phyloP scores from a whole-genome alignment of 768 basidiomycete species.

The Pholiota molesta region DNA sequence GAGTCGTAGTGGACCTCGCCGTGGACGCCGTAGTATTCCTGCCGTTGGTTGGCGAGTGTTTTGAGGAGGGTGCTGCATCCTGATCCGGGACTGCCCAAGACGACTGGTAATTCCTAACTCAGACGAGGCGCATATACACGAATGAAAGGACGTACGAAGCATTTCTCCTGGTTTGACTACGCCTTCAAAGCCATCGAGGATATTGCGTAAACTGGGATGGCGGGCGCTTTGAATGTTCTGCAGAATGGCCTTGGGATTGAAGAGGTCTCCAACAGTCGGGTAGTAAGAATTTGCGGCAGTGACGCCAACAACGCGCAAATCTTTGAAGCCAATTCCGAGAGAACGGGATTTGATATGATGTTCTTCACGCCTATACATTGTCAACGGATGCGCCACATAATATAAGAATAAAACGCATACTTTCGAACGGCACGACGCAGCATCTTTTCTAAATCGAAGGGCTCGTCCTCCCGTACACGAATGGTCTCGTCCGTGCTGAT shows the following conservation, averaged over 20 bases:
- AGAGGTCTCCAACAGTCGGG: conserved; percentile 60
- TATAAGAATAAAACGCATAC: conserved; percentile 25
- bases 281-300: conserved; percentile 57
- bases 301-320: conserved; percentile 63
- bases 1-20: conserved; percentile 82
- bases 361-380: conserved; percentile 42
- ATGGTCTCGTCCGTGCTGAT: conserved; percentile 30
- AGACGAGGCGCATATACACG: conserved; percentile 31
- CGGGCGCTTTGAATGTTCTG: conserved; percentile 48
- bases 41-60: conserved; percentile 72
- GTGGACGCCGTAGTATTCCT: conserved; percentile 66
- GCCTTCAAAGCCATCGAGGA: conserved; percentile 67
- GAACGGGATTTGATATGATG: conserved; percentile 51
- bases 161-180: conserved; percentile 73
- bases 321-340: conserved; percentile 62
- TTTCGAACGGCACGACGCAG: conserved; percentile 31
- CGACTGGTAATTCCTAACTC: conserved; percentile 47
- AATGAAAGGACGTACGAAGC: conserved; percentile 57
- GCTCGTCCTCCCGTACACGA: conserved; percentile 33
- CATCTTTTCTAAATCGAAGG: conserved; percentile 42
- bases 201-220: conserved; percentile 66
- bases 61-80: conserved; percentile 89
- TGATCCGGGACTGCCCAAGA: conserved; percentile 82
- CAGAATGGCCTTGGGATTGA: conserved; percentile 52
- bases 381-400: conserved; percentile 13